A percentile compares a stretch with the other conserved stretches of the same genome.
Conservation (phyloP, 176 grass and related monocot species). For the Olyra latifolia region DNA sequence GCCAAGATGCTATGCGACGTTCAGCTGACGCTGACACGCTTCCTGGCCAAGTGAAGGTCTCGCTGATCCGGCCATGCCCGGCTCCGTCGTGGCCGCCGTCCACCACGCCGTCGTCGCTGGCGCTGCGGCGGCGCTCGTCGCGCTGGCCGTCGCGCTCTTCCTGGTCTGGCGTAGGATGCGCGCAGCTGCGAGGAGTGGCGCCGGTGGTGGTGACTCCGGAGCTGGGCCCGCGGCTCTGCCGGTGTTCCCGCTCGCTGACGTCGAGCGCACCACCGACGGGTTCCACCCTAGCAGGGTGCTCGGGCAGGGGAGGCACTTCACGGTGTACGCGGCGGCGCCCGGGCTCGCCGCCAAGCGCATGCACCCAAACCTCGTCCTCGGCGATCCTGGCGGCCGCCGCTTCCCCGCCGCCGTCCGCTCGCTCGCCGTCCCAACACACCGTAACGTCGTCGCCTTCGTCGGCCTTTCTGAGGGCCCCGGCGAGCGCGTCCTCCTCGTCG, state of each 20-base stretch:
- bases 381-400: conserved; percentile 49
- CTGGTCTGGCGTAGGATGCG: conserved; percentile 46
- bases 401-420: conserved; percentile 55
- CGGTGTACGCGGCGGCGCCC: conserved; percentile 54
- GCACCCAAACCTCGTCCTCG: conserved; percentile 60
- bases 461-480: conserved; percentile 69
- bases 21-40: not conserved
- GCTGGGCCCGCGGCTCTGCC: conserved; percentile 18
- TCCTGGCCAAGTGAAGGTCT: not conserved
- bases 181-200: not conserved
- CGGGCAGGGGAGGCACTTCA: conserved; percentile 46
- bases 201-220: not conserved
- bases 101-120: conserved; percentile 34
- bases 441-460: conserved; percentile 46
- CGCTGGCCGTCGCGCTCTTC: conserved; percentile 44
- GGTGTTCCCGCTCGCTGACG: conserved; percentile 37
- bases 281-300: conserved; percentile 61
- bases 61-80: conserved; percentile 26
- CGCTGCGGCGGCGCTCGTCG: conserved; percentile 20
- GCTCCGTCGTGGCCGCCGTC: conserved; percentile 14
- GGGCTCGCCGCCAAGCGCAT: conserved; percentile 65
- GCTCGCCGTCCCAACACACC: conserved; percentile 57
- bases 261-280: conserved; percentile 67
- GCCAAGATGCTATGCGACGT: not conserved
- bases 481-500: conserved; percentile 61